These are phyloP conservation scores for Ophidiomyces ophidiicola DNA, from an alignment of 2,329 filamentous ascomycete species.

Conservation along the genomic window DNA sequence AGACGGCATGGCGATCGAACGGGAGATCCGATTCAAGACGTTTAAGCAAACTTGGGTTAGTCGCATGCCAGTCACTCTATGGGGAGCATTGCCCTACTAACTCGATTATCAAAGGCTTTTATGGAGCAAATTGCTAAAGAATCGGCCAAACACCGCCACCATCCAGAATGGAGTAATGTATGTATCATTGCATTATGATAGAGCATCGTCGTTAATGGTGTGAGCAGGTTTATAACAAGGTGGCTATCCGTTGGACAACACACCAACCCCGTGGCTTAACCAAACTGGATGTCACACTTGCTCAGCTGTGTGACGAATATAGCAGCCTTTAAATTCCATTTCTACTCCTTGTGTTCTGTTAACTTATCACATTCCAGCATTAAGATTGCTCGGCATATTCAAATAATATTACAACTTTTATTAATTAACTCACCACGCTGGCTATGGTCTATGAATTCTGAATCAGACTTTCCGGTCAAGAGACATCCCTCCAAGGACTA, in stretches of 20 bases:
- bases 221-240: slow-evolving; percentile 7
- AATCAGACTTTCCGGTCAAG: slow-evolving; percentile 22
- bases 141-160: slow-evolving; percentile 6
- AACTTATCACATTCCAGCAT: no score
- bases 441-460: no score
- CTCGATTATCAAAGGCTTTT: neutral
- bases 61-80: neutral
- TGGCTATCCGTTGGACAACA: slow-evolving; percentile 8
- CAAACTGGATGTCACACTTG: slow-evolving; percentile 3
- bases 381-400: no score
- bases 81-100: neutral
- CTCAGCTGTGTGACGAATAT: slow-evolving; percentile 4
- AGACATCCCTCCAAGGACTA: slow-evolving; percentile 23
- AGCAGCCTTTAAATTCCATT: neutral
- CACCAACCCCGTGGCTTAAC: slow-evolving; percentile 4
- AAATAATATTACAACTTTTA: no score
- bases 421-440: no score
- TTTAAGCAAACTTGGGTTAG: slow-evolving; percentile 8
- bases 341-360: no score
- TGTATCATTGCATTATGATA: neutral
- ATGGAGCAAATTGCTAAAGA: slow-evolving; percentile 3
- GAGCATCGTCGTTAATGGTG: neutral
- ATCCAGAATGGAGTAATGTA: slow-evolving; percentile 10
- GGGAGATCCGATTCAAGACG: slow-evolving; percentile 1
- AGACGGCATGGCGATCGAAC: slow-evolving; percentile 6